Percentiles rank a stretch among this genome's conserved stretches.
Evolutionary conservation across 495 filamentous ascomycete genomes (phyloP).

Genomic region (Astrocystis sublimbata): DNA sequence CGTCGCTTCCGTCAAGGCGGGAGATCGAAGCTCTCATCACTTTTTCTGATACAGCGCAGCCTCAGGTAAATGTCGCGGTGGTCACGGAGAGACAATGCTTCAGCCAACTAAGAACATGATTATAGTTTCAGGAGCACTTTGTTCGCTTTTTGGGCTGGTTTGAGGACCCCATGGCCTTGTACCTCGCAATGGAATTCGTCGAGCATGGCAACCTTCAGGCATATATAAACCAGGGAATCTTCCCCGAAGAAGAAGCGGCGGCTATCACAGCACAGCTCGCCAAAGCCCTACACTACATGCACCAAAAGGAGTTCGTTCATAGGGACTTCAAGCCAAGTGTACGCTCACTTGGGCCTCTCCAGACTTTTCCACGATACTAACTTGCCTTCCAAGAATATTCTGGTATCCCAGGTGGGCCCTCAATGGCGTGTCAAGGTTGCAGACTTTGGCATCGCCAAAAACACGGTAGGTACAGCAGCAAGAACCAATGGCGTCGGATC

Average conservation of each 20-base stretch:
- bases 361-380: not conserved
- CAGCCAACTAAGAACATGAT: not conserved
- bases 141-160: constrained; percentile 41
- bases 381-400: constrained; percentile 17
- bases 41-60: not conserved
- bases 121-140: constrained; percentile 27
- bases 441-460: constrained; percentile 27
- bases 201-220: constrained; percentile 17
- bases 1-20: not conserved
- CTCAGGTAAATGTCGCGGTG: not conserved
- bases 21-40: constrained; percentile 1
- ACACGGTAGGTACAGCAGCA: constrained; percentile 4
- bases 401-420: constrained; percentile 3
- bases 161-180: constrained; percentile 30
- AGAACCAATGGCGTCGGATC: constrained; percentile 8
- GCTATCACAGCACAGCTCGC: constrained; percentile 18
- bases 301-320: constrained; percentile 24
- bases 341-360: not conserved
- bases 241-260: constrained; percentile 3
- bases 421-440: constrained; percentile 25
- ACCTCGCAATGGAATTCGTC: constrained; percentile 43
- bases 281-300: constrained; percentile 21
- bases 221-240: not conserved
- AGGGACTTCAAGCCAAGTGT: constrained; percentile 26
- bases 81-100: not conserved